Evolutionary conservation across 2,329 filamentous ascomycete species (phyloP).

Genomic region (Aspergillus pseudoterreus): DNA sequence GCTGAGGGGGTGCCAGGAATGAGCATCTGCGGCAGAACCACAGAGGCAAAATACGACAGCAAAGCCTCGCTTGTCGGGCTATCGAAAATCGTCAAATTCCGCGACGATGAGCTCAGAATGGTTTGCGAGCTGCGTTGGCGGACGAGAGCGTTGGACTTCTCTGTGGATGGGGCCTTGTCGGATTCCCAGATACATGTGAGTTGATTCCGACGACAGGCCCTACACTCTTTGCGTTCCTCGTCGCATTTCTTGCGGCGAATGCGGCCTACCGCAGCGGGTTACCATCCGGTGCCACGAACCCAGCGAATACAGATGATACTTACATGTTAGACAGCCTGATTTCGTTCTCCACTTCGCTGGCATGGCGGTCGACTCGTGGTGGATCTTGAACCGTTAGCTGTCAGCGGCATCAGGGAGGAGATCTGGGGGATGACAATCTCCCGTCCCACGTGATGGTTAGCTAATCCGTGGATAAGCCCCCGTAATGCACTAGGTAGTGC

Average conservation of each 20-base stretch:
- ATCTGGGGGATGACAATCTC: not conserved
- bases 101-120: not conserved
- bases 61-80: not conserved
- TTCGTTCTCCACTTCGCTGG: conserved; percentile 5
- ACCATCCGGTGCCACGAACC: not conserved
- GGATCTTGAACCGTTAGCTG: not conserved
- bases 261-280: not conserved
- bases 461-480: not conserved
- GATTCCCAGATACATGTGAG: conserved; percentile 5
- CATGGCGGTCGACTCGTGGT: conserved; percentile 1
- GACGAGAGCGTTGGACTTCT: not conserved
- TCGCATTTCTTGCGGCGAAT: conserved; percentile 5
- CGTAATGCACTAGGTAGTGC: no score
- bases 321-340: conserved; percentile 4
- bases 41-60: not conserved
- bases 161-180: not conserved
- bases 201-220: conserved; percentile 5
- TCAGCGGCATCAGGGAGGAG: not conserved
- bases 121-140: not conserved
- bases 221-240: not conserved
- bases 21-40: not conserved
- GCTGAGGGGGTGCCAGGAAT: conserved; percentile 1
- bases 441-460: not conserved
- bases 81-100: not conserved
- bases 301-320: not conserved